These are phyloP conservation scores for Biscutella auriculata DNA, from an alignment of 441 rosid genomes.

Conservation along the genomic window DNA sequence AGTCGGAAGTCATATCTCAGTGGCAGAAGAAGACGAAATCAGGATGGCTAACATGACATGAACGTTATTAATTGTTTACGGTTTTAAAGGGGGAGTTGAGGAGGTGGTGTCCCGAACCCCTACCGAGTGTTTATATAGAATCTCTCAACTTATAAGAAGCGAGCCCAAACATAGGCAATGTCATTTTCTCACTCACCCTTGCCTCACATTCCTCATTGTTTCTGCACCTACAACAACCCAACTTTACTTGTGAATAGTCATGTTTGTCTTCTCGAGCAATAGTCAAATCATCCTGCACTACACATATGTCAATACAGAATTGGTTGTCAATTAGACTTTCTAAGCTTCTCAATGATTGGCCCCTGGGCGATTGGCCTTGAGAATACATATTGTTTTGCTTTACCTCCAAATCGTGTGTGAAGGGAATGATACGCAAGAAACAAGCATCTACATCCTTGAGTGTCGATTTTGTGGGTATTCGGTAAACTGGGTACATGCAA, in stretches of 20 bases:
- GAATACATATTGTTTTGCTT: background rate
- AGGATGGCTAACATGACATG: slow-evolving; percentile 49
- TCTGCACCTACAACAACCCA: slow-evolving; percentile 27
- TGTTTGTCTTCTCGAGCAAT: background rate
- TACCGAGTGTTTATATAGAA: slow-evolving; percentile 46
- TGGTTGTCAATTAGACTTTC: background rate
- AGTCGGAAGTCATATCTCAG: too few species aligned
- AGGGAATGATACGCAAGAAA: slow-evolving; percentile 68
- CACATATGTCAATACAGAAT: background rate
- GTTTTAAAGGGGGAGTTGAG: slow-evolving; percentile 37
- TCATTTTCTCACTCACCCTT: slow-evolving; percentile 27
- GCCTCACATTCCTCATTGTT: background rate
- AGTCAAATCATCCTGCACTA: background rate
- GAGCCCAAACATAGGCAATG: slow-evolving; percentile 56
- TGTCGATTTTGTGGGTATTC: slow-evolving; percentile 77
- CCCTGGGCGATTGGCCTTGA: background rate
- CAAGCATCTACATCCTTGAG: slow-evolving; percentile 70
- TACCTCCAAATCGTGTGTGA: slow-evolving; percentile 47
- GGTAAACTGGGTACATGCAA: slow-evolving; percentile 76
- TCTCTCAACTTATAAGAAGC: slow-evolving; percentile 65
- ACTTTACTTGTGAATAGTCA: background rate
- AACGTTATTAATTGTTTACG: slow-evolving; percentile 46
- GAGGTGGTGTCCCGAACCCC: slow-evolving; percentile 26
- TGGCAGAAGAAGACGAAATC: slow-evolving; percentile 67
- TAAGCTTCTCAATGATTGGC: background rate